These are phyloP conservation scores for Pythium dissotocum DNA, from an alignment of 352 stramenopile species.

Conservation along the genomic window DNA sequence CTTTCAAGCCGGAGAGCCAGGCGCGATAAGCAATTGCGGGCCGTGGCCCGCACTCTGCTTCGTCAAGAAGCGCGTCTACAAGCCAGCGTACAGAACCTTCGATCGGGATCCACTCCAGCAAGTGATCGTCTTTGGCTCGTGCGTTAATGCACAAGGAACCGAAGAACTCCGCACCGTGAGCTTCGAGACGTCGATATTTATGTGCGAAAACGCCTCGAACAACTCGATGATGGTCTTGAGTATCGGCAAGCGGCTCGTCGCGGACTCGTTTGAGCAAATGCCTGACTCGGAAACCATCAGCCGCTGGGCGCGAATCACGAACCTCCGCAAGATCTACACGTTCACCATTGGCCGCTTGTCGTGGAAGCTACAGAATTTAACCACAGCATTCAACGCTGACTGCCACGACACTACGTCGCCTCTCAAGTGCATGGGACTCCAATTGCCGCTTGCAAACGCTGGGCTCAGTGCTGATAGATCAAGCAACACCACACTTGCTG, in stretches of 20 bases:
- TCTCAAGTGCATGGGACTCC: slow-evolving; percentile 1
- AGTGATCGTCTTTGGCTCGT: background rate
- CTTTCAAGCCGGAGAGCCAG: slow-evolving; percentile 1
- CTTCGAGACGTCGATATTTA: background rate
- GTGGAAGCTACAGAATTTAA: slow-evolving; percentile 18
- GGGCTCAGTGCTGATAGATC: background rate
- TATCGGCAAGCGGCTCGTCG: slow-evolving; percentile 15
- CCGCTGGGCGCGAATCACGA: slow-evolving; percentile 5
- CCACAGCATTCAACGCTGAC: slow-evolving; percentile 9
- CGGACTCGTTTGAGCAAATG: slow-evolving; percentile 2
- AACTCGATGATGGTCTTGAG: slow-evolving; percentile 4
- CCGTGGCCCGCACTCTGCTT: slow-evolving; percentile 7
- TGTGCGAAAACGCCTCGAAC: background rate
- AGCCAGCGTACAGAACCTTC: background rate
- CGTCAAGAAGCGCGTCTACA: background rate
- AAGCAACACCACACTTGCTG: background rate
- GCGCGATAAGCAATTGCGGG: background rate
- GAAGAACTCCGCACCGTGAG: background rate
- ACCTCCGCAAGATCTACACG: slow-evolving; percentile 28
- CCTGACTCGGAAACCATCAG: too few species aligned
- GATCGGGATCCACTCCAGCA: slow-evolving; percentile 2
- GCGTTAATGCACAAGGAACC: background rate
- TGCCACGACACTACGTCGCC: too few species aligned
- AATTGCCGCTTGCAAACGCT: background rate
- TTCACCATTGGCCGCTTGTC: slow-evolving; percentile 26